Base-by-base conservation (phyloP, 148 eudicot species). In the Persicaria maculosa region DNA sequence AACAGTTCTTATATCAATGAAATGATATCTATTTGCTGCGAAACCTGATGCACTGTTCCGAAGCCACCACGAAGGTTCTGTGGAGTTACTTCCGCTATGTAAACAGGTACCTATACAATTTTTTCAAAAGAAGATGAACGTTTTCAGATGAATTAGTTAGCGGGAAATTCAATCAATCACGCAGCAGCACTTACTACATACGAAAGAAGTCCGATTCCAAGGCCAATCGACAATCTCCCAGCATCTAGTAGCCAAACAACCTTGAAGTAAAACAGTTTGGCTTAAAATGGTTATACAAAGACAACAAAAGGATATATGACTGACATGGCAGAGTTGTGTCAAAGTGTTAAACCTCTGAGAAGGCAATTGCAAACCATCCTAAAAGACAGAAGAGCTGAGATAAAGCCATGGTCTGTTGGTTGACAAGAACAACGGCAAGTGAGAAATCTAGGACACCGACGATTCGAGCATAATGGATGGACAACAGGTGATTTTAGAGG, bases 41-140 rank as follows among this genome's bases (percentile, higher is more conserved):
- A 40, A 84, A 92, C 97, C 92, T 90, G 96, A 76, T 92, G 90
- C 11, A 78, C 90, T 4, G 90, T 80, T 7, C 93, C 87, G 74
- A 88, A 90, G 52, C 77, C 83, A 72, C 97, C 97, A 83, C 96
- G 81, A 54, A 92, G 93, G 72, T 92, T 79, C 83, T 90, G 90
- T 15, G 97, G 96, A 57, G 97, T 88, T 77, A 90, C 87, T 84
- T 92, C 97, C 36, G 97, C 96, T 80, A 92, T 78, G 73, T 92
- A 92, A 47, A 92, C 83, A 25, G 97, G 97, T 73, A 92, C 96
- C 97, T 92, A 80, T 75, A 31, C 36, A 31, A 31, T 31, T 31
- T 2, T 31, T 31, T 31, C 2, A 1, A 31, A 31, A 31, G 36
- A 31, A 31, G 36, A 31, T 31, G 36, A 31, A 31, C 2, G 36